phyloP scores from a whole-genome alignment of 1,139 yeast genomes.

The Diutina neorugosa region DNA sequence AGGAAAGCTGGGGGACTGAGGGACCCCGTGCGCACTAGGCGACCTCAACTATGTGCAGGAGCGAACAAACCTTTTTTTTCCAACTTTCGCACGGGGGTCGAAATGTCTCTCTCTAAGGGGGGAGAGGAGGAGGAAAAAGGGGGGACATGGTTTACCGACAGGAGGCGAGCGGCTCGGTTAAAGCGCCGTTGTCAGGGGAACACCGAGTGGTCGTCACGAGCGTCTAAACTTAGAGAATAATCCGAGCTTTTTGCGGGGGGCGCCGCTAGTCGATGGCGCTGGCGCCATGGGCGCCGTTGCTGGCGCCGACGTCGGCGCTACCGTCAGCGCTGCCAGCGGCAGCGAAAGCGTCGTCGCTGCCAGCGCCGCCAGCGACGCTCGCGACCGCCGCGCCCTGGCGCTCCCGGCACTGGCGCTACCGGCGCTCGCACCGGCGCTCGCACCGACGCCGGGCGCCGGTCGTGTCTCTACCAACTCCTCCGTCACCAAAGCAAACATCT shows the following conservation, averaged over 20 bases:
- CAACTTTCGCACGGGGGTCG: background rate
- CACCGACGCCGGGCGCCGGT: background rate
- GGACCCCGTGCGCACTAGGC: too few species aligned
- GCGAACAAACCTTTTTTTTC: background rate
- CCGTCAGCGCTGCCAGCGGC: background rate
- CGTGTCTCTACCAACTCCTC: background rate
- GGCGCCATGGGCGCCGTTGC: background rate
- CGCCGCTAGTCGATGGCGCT: background rate
- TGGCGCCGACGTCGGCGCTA: background rate
- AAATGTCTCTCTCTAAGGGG: too few species aligned
- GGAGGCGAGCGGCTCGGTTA: too few species aligned
- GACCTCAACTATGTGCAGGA: background rate
- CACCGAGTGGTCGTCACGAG: background rate
- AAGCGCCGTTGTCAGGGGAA: background rate
- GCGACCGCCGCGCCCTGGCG: background rate
- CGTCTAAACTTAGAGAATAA: background rate
- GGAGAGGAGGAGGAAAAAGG: too few species aligned
- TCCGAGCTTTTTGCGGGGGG: background rate
- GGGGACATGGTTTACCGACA: too few species aligned
- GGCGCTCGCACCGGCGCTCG: too few species aligned
- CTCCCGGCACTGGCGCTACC: too few species aligned
- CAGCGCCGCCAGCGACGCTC: background rate
- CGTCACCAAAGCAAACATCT: slow-evolving; percentile 7
- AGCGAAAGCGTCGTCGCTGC: background rate
- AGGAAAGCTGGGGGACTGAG: too few species aligned